These are phyloP conservation scores for Leccinellum albellum DNA, from an alignment of 768 basidiomycete genomes.

Conservation along the genomic window DNA sequence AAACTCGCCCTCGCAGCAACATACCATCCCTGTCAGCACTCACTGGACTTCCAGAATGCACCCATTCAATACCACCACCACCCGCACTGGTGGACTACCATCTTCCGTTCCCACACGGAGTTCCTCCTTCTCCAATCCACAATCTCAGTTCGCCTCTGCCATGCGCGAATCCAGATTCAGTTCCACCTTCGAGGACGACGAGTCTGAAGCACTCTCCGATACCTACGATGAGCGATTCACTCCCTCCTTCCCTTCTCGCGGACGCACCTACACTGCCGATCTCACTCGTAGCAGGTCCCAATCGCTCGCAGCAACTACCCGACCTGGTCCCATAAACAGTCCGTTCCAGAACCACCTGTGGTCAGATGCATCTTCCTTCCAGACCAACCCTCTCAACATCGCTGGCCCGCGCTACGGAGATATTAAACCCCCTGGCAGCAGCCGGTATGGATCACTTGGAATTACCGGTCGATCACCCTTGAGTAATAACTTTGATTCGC, in stretches of 20 bases:
- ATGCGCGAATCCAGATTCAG: constrained; percentile 69
- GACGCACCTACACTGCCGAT: constrained; percentile 60
- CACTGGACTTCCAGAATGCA: constrained; percentile 47
- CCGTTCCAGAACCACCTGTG: constrained; percentile 47
- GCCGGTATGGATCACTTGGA: constrained; percentile 64
- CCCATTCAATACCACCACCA: constrained; percentile 41
- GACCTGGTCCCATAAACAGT: constrained; percentile 52
- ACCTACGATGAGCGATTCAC: constrained; percentile 57
- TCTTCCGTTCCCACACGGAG: constrained; percentile 61
- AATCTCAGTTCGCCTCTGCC: constrained; percentile 54
- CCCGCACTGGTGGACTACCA: constrained; percentile 32
- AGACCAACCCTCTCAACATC: constrained; percentile 55
- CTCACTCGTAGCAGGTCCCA: constrained; percentile 73
- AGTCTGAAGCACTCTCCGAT: constrained; percentile 61
- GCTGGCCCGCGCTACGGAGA: constrained; percentile 53
- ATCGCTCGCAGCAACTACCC: constrained; percentile 58
- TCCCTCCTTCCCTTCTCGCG: constrained; percentile 43
- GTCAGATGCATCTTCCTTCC: constrained; percentile 50
- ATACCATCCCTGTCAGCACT: constrained; percentile 46
- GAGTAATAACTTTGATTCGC: constrained; percentile 48
- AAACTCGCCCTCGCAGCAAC: constrained; percentile 51
- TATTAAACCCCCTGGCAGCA: constrained; percentile 55
- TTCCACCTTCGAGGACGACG: constrained; percentile 81
- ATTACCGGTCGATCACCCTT: constrained; percentile 53
- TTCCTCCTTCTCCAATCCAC: constrained; percentile 63